Conservation (phyloP, 2,329 filamentous ascomycete species). For the Fusarium sp. region DNA sequence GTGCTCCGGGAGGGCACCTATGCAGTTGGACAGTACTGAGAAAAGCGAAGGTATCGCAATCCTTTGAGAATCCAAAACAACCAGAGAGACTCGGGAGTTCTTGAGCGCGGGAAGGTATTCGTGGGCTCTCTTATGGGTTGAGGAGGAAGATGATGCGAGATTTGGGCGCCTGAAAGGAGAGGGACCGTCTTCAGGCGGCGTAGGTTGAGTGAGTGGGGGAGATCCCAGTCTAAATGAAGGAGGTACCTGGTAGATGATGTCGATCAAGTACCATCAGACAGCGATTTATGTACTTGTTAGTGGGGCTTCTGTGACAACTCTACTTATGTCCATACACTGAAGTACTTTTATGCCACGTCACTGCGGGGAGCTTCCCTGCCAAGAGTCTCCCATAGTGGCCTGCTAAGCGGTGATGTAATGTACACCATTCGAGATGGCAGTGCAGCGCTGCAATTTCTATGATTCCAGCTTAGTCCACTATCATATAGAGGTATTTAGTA, state of each 20-base stretch:
- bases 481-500: neutral
- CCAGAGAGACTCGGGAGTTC: neutral
- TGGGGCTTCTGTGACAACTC: accelerated
- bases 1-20: slow-evolving; percentile 20
- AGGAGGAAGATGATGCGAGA: slow-evolving; percentile 42
- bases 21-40: slow-evolving; percentile 3
- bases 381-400: neutral
- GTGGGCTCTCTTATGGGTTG: slow-evolving; percentile 12
- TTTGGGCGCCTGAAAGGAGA: slow-evolving; percentile 42
- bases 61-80: neutral
- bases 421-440: slow-evolving; percentile 26
- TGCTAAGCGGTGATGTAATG: slow-evolving; percentile 38
- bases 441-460: slow-evolving; percentile 17
- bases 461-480: neutral
- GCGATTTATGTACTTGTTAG: neutral
- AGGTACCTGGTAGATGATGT: slow-evolving; percentile 22
- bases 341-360: slow-evolving; percentile 22
- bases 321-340: neutral
- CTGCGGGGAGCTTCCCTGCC: slow-evolving; percentile 38
- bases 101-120: neutral
- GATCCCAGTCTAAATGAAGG: slow-evolving; percentile 13
- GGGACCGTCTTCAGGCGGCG: slow-evolving; percentile 29
- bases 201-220: slow-evolving; percentile 22
- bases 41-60: neutral
- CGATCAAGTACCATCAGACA: slow-evolving; percentile 16